A percentile compares a stretch with the other conserved stretches of the same genome.
These are phyloP conservation scores for Castanospermum australe DNA, from an alignment of 306 rosid species.

Conservation along the genomic window DNA sequence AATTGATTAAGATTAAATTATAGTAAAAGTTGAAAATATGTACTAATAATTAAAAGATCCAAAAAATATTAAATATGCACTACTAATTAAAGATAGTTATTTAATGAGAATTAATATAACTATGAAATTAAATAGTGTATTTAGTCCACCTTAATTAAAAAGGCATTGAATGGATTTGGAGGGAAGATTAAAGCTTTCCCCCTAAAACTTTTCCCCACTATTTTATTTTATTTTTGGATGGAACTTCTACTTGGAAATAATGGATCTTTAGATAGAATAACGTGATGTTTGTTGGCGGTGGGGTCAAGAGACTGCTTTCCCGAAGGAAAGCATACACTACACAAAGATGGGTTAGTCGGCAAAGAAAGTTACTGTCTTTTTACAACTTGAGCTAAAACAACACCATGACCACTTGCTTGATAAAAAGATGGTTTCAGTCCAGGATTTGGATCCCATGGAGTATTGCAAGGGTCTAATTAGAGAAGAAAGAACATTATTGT, in stretches of 20 bases:
- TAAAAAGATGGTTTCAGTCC: background rate
- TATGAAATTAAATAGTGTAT: too few relatives aligned
- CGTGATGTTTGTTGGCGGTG: constrained; percentile 20
- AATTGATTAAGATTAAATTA: too few relatives aligned
- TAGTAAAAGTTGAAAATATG: background rate
- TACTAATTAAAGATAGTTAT: background rate
- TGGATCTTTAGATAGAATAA: background rate
- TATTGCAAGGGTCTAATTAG: too few relatives aligned
- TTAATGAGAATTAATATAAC: too few relatives aligned
- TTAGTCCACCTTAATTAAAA: too few relatives aligned
- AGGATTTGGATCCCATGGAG: too few relatives aligned
- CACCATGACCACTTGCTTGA: background rate
- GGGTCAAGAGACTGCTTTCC: constrained; percentile 25
- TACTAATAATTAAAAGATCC: too few relatives aligned
- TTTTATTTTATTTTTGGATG: background rate
- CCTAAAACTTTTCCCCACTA: background rate
- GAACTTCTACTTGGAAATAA: background rate
- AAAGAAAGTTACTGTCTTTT: background rate
- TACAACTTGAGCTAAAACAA: constrained; percentile 1
- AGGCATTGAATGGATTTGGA: background rate
- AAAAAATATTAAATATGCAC: too few relatives aligned
- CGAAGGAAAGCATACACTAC: constrained; percentile 5
- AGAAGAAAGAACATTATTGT: too few relatives aligned
- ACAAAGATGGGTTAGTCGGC: constrained; percentile 6
- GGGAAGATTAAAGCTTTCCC: too few relatives aligned